phyloP scores from a whole-genome alignment of 2,329 filamentous ascomycete species.

The Tolypocladium tropicale region DNA sequence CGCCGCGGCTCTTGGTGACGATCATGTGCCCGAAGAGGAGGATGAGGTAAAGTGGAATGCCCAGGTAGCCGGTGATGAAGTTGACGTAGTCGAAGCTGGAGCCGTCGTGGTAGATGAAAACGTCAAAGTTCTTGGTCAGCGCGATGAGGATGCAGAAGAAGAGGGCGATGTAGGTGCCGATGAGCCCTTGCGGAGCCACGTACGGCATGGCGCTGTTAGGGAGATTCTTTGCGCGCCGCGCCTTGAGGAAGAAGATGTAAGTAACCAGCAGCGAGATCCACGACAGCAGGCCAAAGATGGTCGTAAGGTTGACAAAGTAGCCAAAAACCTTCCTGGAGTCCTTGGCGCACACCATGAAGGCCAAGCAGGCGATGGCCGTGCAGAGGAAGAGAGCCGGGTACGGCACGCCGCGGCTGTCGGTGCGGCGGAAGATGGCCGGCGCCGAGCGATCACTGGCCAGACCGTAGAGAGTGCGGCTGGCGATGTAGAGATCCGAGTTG shows the following conservation, averaged over 20 bases:
- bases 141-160: constrained; percentile 63
- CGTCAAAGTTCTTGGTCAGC: constrained; percentile 73
- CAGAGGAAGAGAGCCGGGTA: constrained; percentile 53
- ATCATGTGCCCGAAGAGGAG: constrained; percentile 61
- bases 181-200: constrained; percentile 60
- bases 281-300: constrained; percentile 55
- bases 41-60: constrained; percentile 63
- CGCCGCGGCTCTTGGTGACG: constrained; percentile 38
- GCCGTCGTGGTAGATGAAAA: constrained; percentile 47
- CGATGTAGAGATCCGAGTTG: constrained; percentile 71
- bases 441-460: constrained; percentile 63
- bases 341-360: constrained; percentile 54
- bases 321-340: constrained; percentile 47
- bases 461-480: constrained; percentile 62
- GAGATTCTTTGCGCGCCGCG: constrained; percentile 50
- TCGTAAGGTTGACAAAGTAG: constrained; percentile 59
- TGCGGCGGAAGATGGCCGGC: constrained; percentile 60
- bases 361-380: constrained; percentile 53
- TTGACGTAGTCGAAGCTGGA: constrained; percentile 60
- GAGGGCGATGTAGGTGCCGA: constrained; percentile 58
- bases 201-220: constrained; percentile 48
- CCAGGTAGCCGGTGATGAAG: constrained; percentile 69
- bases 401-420: constrained; percentile 62
- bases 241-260: constrained; percentile 56
- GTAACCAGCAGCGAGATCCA: constrained; percentile 60